phyloP scores from a whole-genome alignment of 805 yeast species.

The Jamesozyma rosinii region DNA sequence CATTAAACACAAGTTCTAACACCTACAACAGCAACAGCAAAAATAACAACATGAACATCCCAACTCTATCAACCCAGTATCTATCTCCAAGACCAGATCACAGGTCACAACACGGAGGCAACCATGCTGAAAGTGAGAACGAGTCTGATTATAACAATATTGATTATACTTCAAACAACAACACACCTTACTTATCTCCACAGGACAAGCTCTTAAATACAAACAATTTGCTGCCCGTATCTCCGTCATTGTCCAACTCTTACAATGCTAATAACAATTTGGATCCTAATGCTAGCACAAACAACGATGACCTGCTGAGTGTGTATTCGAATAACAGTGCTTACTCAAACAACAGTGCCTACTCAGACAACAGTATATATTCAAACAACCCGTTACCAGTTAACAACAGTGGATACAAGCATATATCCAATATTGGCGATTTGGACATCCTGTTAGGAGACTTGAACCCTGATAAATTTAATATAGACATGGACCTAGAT shows the following conservation, averaged over 20 bases:
- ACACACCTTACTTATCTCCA: conserved; percentile 13
- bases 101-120: background rate
- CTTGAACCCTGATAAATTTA: conserved; percentile 2
- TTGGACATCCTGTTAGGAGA: conserved; percentile 11
- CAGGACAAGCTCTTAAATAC: conserved; percentile 8
- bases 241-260: conserved; percentile 12
- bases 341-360: conserved; percentile 10
- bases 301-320: conserved; percentile 25
- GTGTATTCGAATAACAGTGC: conserved; percentile 20
- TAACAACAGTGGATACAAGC: conserved; percentile 22
- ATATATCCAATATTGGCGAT: conserved; percentile 18
- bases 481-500: background rate
- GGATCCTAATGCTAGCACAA: conserved; percentile 14
- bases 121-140: conserved; percentile 5
- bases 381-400: conserved; percentile 18
- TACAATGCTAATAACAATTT: background rate
- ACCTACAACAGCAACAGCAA: background rate
- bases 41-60: background rate
- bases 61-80: background rate
- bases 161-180: conserved; percentile 3
- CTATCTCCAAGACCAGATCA: background rate
- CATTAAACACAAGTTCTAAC: background rate
- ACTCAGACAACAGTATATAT: background rate
- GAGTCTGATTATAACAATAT: conserved; percentile 8
- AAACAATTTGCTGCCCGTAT: conserved; percentile 12